These are phyloP conservation scores for Coix lacrymajobi DNA, from an alignment of 176 grass and related monocot species.

Conservation along the genomic window DNA sequence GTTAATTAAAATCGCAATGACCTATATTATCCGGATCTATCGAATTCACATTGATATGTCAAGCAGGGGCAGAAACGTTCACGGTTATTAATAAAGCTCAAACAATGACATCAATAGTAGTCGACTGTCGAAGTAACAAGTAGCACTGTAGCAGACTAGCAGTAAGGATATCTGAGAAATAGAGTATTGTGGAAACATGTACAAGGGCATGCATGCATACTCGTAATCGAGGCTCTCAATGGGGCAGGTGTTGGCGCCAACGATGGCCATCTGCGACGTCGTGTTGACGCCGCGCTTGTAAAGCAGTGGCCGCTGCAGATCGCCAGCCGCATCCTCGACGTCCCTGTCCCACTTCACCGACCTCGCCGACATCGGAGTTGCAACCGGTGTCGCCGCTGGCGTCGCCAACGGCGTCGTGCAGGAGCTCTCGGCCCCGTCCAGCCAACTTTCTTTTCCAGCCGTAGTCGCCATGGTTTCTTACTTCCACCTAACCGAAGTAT, in stretches of 20 bases:
- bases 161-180: neutral
- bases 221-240: constrained; percentile 86
- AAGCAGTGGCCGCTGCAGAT: constrained; percentile 38
- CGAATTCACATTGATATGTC: neutral
- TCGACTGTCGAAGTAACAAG: neutral
- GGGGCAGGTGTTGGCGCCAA: constrained; percentile 60
- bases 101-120: neutral
- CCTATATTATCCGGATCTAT: neutral
- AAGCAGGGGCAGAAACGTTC: neutral
- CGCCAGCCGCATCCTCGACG: constrained; percentile 15
- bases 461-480: neutral
- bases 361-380: constrained; percentile 23
- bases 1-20: neutral
- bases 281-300: constrained; percentile 41
- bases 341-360: constrained; percentile 31
- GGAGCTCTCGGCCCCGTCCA: neutral
- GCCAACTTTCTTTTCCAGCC: neutral
- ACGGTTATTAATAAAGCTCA: neutral
- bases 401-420: constrained; percentile 22
- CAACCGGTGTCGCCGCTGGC: neutral
- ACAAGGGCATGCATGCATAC: constrained; percentile 1
- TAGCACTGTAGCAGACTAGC: neutral
- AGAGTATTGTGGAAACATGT: neutral
- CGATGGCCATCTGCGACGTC: constrained; percentile 70
- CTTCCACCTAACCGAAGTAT: neutral